phyloP scores from a whole-genome alignment of 2,329 filamentous ascomycete genomes.

The Colletotrichum magnum region DNA sequence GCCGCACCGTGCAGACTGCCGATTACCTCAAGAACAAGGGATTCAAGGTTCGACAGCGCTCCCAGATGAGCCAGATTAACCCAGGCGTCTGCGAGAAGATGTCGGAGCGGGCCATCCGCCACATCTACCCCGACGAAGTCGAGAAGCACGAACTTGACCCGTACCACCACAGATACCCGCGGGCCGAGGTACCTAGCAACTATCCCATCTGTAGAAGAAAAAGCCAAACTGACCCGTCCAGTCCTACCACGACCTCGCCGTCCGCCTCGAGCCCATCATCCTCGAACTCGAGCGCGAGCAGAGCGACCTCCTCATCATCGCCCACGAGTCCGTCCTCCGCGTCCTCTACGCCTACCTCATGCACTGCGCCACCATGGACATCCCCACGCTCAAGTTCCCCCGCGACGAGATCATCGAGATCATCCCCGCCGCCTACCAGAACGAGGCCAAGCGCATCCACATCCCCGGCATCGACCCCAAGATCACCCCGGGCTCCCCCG shows the following conservation, averaged over 20 bases:
- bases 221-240: constrained; percentile 51
- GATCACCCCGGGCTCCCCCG: constrained; percentile 82
- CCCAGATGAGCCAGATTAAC: constrained; percentile 97
- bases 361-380: constrained; percentile 96
- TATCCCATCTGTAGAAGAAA: neutral
- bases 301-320: constrained; percentile 97
- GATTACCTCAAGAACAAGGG: constrained; percentile 84
- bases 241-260: constrained; percentile 99
- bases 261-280: constrained; percentile 97
- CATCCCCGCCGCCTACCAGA: constrained; percentile 97
- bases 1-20: constrained; percentile 91
- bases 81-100: constrained; percentile 96
- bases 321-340: constrained; percentile 96
- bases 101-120: constrained; percentile 84
- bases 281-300: constrained; percentile 97
- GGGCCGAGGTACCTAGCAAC: constrained; percentile 80
- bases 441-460: constrained; percentile 90
- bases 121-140: constrained; percentile 90
- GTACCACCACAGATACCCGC: constrained; percentile 95
- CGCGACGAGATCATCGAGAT: constrained; percentile 99
- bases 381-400: constrained; percentile 92
- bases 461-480: constrained; percentile 78
- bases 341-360: constrained; percentile 98
- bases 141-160: constrained; percentile 94
- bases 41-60: constrained; percentile 90